Evolutionary conservation across 768 basidiomycete species (phyloP).

Genomic region (Rhodotorula sphaerocarpa): DNA sequence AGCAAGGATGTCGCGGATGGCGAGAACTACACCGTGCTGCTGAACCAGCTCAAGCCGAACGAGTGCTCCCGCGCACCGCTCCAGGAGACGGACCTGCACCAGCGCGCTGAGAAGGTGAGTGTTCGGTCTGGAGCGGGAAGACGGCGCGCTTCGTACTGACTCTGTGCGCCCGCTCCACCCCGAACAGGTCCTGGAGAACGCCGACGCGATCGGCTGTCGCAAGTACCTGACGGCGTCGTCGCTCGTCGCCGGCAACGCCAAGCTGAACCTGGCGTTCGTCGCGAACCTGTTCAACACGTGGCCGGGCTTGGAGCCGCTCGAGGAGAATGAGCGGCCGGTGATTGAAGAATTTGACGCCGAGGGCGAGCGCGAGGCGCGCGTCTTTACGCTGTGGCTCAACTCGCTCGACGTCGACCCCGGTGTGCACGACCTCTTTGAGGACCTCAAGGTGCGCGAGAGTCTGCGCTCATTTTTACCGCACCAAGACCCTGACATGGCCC

Average conservation of each 20-base stretch:
- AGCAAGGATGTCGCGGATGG: conserved; percentile 93
- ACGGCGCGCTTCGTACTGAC: too few species aligned
- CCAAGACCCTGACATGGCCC: too few species aligned
- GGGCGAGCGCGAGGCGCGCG: conserved; percentile 94
- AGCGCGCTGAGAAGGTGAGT: conserved; percentile 71
- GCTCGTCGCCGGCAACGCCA: conserved; percentile 86
- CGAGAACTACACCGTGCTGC: conserved; percentile 92
- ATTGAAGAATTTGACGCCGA: conserved; percentile 98
- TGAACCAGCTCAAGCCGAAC: conserved; percentile 91
- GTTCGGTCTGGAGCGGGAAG: not conserved
- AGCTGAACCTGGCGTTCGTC: conserved; percentile 94
- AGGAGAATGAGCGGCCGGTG: conserved; percentile 85
- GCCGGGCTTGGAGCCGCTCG: conserved; percentile 85
- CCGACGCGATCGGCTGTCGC: conserved; percentile 83
- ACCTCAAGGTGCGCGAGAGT: conserved; percentile 57
- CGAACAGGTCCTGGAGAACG: conserved; percentile 86
- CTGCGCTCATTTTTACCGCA: not conserved
- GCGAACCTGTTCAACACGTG: conserved; percentile 98
- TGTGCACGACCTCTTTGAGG: conserved; percentile 93
- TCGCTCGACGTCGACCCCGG: conserved; percentile 91
- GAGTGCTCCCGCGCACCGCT: conserved; percentile 85
- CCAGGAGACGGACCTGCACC: conserved; percentile 69
- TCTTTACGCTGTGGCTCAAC: conserved; percentile 97
- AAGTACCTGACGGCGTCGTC: conserved; percentile 91
- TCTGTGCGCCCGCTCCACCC: not conserved